Evolutionary conservation across 495 filamentous ascomycete species (phyloP), one percentile per base, ranked within the genome.

Genomic region (Xylaria telfairii): DNA sequence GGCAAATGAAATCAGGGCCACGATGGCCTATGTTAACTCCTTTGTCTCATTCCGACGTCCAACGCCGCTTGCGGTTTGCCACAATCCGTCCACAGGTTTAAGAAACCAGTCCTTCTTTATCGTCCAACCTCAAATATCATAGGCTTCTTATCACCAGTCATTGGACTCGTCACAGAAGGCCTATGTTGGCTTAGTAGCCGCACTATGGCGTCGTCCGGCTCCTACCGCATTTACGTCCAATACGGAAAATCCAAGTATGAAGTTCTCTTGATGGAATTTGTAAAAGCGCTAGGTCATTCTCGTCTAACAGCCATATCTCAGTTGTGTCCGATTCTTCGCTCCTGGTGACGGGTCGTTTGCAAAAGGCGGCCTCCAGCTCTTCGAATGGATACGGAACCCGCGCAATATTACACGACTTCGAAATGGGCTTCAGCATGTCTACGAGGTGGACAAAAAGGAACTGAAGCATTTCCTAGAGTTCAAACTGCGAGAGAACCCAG

Each of bases 311-410:
- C 2, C n/a, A 53, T 54, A 42, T 19, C 32, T 49, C 57, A 64
- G 67, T n/a, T 56, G 67, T 34, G 19, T 69, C 13, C 67, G 67
- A 1, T 54, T 63, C 54, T 34, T 42, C 0, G 44, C 67, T 46
- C 44, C 44, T n/a, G 57, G 67, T 13, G 9, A 44, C 17, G 67
- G 67, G 1, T 19, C 24, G 10, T n/a, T 69, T 26, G 42, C 26
- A 17, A 28, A 15, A 44, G 57, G 64, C 51, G 67, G 44, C 7
- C 32, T 53, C 24, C 21, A 62, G 21, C 56, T 69, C 32, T 63
- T 69, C 41, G 21, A 69, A 63, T 69, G 57, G 57, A 30, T 69
- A 62, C 67, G 57, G 1, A 17, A 64, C 26, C 57, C 57, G 19
- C 17, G n/a, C 24, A 51, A 63, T 34, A 64, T 63, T 24, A 28